Conservation (phyloP, 2,329 filamentous ascomycete genomes). For the Byssothecium circinans region DNA sequence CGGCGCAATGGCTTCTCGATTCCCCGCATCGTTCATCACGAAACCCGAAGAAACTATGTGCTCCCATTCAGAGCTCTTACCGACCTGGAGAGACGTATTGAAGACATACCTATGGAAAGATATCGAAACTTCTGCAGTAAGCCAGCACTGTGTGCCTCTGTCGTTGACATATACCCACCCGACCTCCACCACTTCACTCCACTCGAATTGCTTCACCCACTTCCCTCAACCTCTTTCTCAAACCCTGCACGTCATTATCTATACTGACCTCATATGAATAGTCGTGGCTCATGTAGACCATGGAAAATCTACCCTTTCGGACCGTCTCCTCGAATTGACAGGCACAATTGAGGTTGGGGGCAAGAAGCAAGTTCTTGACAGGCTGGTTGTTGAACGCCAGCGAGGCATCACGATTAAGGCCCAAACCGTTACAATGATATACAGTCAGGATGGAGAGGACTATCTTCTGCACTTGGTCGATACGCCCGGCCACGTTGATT, state of each 20-base stretch:
- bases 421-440: conserved; percentile 97
- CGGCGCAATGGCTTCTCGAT: conserved; percentile 19
- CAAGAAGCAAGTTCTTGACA: conserved; percentile 96
- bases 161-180: too few relatives aligned
- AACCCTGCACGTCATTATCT: too few relatives aligned
- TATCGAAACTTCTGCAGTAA: conserved; percentile 93
- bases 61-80: conserved; percentile 45
- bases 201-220: too few relatives aligned
- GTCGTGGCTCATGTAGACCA: conserved; percentile 99
- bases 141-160: too few relatives aligned
- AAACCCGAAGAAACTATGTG: conserved; percentile 29
- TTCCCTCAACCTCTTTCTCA: too few relatives aligned
- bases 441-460: conserved; percentile 80
- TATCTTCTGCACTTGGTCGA: conserved; percentile 95
- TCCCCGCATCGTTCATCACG: not conserved
- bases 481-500: conserved; percentile 96
- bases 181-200: too few relatives aligned
- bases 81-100: conserved; percentile 66
- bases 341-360: conserved; percentile 83
- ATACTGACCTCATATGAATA: too few relatives aligned
- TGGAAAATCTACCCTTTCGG: conserved; percentile 94
- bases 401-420: conserved; percentile 98
- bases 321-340: conserved; percentile 88
- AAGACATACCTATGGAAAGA: conserved; percentile 74
- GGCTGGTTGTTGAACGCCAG: conserved; percentile 93